Evolutionary conservation across 116 monocot genomes (phyloP).

Genomic region (Papilionanthe hybrid): DNA sequence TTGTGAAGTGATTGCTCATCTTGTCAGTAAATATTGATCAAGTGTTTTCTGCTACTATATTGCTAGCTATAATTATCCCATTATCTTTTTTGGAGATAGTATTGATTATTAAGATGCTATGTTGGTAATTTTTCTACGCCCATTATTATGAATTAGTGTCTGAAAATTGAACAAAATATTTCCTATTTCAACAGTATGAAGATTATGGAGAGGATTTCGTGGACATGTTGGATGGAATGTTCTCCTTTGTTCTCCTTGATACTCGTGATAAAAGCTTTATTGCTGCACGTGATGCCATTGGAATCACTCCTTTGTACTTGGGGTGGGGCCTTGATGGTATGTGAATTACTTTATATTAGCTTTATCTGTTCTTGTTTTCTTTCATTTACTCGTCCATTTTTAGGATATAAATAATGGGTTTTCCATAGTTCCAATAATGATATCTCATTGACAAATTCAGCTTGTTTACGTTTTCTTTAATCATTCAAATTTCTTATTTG

Average conservation of each 20-base stretch:
- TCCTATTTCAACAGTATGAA: slow-evolving; percentile 57
- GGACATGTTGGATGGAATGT: slow-evolving; percentile 95
- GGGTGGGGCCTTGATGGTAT: slow-evolving; percentile 97
- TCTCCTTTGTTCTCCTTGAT: slow-evolving; percentile 96
- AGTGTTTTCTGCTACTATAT: not conserved
- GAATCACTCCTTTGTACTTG: slow-evolving; percentile 86
- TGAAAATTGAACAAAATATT: slow-evolving; percentile 2
- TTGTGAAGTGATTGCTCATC: slow-evolving; percentile 97
- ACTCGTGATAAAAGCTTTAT: slow-evolving; percentile 91
- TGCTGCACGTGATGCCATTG: slow-evolving; percentile 96
- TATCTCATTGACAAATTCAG: not conserved
- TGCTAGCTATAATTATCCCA: not conserved
- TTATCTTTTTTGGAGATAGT: not conserved
- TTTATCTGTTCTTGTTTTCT: not conserved
- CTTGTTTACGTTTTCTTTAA: not conserved
- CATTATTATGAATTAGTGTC: not conserved
- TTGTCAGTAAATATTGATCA: slow-evolving; percentile 48
- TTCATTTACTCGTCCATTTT: not conserved
- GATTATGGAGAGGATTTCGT: slow-evolving; percentile 93
- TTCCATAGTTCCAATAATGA: not conserved
- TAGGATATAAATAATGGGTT: not conserved
- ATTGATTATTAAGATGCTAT: not conserved
- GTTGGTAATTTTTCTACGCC: not conserved
- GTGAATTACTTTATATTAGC: slow-evolving; percentile 6
- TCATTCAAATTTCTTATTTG: not conserved